phyloP scores from a whole-genome alignment of 2,329 filamentous ascomycete genomes.

The Sporothrix protearum region DNA sequence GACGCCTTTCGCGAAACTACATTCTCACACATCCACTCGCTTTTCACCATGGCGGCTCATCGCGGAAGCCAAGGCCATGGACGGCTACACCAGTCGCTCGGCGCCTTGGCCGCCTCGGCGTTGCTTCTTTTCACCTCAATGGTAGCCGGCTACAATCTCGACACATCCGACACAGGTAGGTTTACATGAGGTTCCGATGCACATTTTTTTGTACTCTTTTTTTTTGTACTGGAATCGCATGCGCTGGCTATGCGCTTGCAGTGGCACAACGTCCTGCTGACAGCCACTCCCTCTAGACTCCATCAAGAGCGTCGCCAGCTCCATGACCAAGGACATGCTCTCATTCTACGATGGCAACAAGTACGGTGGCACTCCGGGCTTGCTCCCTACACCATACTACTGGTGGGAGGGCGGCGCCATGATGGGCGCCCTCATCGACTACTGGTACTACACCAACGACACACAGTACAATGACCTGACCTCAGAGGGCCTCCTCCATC shows the following conservation, averaged over 20 bases:
- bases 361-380: conserved; percentile 48
- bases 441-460: conserved; percentile 56
- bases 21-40: not conserved
- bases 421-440: conserved; percentile 69
- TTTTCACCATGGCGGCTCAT: not conserved
- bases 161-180: conserved; percentile 22
- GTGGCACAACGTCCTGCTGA: conserved; percentile 7
- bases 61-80: not conserved
- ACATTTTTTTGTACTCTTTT: not conserved
- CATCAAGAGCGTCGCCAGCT: conserved; percentile 45
- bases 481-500: conserved; percentile 66
- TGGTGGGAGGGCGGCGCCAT: conserved; percentile 72
- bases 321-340: conserved; percentile 50
- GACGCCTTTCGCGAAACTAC: not conserved
- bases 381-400: conserved; percentile 37
- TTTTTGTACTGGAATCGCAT: not conserved
- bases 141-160: conserved; percentile 23
- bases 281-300: conserved; percentile 40
- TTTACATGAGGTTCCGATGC: not conserved
- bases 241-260: not conserved
- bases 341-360: conserved; percentile 47
- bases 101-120: not conserved
- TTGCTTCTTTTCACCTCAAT: conserved; percentile 6
- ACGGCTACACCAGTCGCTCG: conserved; percentile 12
- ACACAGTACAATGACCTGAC: conserved; percentile 70